Base-by-base conservation (phyloP, 345 rosid species). In the Limnanthes douglasii region DNA sequence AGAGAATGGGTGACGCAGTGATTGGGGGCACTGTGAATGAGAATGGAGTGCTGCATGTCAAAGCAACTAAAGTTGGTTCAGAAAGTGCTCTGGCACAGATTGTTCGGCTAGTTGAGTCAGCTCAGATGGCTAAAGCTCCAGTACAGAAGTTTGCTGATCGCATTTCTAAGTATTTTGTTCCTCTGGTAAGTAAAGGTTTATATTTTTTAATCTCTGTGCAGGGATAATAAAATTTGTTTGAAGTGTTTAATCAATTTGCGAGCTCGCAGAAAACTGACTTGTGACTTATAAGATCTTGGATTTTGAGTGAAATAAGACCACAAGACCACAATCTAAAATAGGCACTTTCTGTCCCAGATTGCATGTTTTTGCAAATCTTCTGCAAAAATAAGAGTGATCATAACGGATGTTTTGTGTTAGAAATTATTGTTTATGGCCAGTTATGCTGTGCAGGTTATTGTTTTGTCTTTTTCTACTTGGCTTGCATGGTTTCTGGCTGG, bases 121-220 rank as follows among this genome's bases (percentile, higher is more conserved):
- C 93, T 5, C 93, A 79, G 51, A 59, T 75, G 85, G 85, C 93
- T 31, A 75, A 75, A 62, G 93, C 93, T 19, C 93, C 93, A 0
- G 81, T 79, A 0, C 93, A 79, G 62, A 79, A 79, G 51, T 60
- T 79, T 25, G 85, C 85, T 7, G 93, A 79, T 28, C 67, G 78
- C 11, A 69, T 79, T 37, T 72, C 85, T 32, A 72, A 62, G 37
- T 69, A 11, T 27, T 79, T 79, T 45, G 93, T 75, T 40, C 93
- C 93, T 31, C 45, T 69, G 66, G 92, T 74, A 42, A 44, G 54
- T 0, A n/a, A n/a, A n/a, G n/a, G n/a, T n/a, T n/a, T n/a, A n/a
- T n/a, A 9, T 15, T 16, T 37, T 37, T 37, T 11, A 17, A 19
- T 11, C 9, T 31, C 23, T 36, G 5, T 11, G 32, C 40, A 5